phyloP scores from a whole-genome alignment of 1,139 yeast genomes.

The Zygosaccharomyces sapae region DNA sequence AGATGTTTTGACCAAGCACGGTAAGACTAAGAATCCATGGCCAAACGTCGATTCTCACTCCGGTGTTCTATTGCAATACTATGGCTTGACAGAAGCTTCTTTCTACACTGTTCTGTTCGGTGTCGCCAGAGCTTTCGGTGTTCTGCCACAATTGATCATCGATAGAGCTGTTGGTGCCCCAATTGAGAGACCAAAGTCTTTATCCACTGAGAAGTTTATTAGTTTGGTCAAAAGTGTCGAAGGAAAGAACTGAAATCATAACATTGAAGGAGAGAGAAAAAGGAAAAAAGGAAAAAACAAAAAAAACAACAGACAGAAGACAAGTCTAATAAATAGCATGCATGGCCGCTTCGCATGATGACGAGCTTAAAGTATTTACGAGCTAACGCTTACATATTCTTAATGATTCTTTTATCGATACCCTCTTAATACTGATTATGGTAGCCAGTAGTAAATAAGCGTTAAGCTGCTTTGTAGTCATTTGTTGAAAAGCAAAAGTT shows the following conservation, averaged over 20 bases:
- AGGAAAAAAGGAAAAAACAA: constrained; percentile 1
- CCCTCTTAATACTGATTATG: not conserved
- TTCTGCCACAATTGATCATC: constrained; percentile 90
- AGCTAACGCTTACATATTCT: constrained; percentile 9
- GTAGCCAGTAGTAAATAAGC: too few relatives aligned
- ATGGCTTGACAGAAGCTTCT: constrained; percentile 90
- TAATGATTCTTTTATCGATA: constrained; percentile 5
- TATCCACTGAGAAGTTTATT: constrained; percentile 57
- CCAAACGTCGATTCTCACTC: constrained; percentile 98
- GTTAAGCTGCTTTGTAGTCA: too few relatives aligned
- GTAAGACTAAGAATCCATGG: constrained; percentile 98
- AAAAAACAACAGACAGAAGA: constrained; percentile 3
- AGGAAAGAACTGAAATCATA: constrained; percentile 13
- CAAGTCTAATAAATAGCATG: constrained; percentile 3
- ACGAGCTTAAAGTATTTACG: constrained; percentile 5
- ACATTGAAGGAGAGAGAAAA: too few relatives aligned
- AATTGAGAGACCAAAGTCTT: constrained; percentile 96
- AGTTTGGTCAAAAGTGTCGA: constrained; percentile 39
- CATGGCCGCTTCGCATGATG: constrained; percentile 3
- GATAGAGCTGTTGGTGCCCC: constrained; percentile 95
- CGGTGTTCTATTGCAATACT: constrained; percentile 94
- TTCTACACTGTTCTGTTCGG: constrained; percentile 98
- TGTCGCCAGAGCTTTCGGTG: constrained; percentile 97
- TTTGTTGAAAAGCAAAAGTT: too few relatives aligned
- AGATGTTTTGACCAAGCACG: constrained; percentile 89